These are phyloP conservation scores for Mortierella sp. DNA, from an alignment of 371 early-diverging fungal genomes.

Conservation along the genomic window DNA sequence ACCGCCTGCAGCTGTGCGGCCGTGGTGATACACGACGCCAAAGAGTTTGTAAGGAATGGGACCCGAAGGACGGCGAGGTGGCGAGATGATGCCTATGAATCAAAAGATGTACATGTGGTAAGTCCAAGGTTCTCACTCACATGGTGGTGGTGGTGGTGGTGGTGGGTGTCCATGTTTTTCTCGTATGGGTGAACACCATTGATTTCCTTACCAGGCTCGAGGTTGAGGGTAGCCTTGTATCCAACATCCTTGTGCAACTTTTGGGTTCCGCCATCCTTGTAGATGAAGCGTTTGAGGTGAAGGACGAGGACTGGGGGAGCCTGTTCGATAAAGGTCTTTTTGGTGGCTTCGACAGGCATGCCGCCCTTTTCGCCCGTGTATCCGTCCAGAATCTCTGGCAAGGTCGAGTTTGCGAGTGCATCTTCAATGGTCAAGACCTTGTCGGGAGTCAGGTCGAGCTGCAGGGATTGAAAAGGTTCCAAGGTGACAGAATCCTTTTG, in stretches of 20 bases:
- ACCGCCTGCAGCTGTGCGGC: conserved; percentile 88
- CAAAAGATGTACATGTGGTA: not conserved
- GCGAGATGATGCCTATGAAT: conserved; percentile 68
- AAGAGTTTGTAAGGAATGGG: conserved; percentile 66
- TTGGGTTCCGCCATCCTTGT: conserved; percentile 79
- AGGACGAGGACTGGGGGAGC: conserved; percentile 95
- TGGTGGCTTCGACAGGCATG: conserved; percentile 79
- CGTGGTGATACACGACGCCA: conserved; percentile 97
- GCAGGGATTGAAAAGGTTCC: conserved; percentile 91
- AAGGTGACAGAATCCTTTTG: conserved; percentile 83
- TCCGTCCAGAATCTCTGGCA: conserved; percentile 81
- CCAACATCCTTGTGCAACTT: conserved; percentile 88
- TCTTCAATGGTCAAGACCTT: conserved; percentile 85
- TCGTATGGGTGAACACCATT: too few species aligned
- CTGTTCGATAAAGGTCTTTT: conserved; percentile 83
- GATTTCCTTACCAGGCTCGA: conserved; percentile 72
- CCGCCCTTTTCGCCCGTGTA: conserved; percentile 58
- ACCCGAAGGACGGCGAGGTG: conserved; percentile 55
- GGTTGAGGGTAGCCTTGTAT: conserved; percentile 73
- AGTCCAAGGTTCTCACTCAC: too few species aligned
- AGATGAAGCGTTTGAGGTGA: conserved; percentile 94
- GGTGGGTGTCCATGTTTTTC: too few species aligned
- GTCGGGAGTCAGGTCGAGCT: conserved; percentile 87
- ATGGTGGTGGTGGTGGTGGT: too few species aligned
- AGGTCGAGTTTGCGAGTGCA: conserved; percentile 81